A percentile compares a stretch with the other conserved stretches of the same genome.
Conservation (phyloP, 2,329 filamentous ascomycete species). For the Talaromyces sp. region DNA sequence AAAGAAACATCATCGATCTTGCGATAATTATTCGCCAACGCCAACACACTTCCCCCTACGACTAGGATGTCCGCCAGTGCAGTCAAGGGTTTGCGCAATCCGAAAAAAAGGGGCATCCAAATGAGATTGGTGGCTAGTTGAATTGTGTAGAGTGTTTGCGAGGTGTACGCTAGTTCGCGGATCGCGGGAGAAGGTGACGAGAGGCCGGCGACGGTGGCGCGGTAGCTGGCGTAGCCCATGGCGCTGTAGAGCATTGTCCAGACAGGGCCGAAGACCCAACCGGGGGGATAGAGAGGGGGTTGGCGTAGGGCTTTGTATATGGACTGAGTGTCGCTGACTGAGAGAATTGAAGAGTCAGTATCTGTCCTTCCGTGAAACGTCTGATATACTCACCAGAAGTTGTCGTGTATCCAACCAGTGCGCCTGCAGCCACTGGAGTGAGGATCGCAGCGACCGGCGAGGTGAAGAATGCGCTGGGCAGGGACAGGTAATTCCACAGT, state of each 20-base stretch:
- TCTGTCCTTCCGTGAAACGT: not conserved
- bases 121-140: constrained; percentile 81
- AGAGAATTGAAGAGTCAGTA: not conserved
- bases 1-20: constrained; percentile 68
- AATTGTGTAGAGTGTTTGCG: constrained; percentile 76
- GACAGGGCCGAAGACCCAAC: constrained; percentile 56
- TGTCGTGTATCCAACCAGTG: constrained; percentile 30
- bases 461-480: constrained; percentile 30
- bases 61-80: constrained; percentile 73
- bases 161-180: constrained; percentile 60
- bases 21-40: constrained; percentile 72
- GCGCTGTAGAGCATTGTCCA: constrained; percentile 60
- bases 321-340: constrained; percentile 33
- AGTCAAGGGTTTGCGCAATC: constrained; percentile 66
- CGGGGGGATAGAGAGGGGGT: constrained; percentile 55
- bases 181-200: constrained; percentile 55
- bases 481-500: constrained; percentile 19
- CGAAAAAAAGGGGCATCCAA: constrained; percentile 94
- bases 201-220: constrained; percentile 64
- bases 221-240: constrained; percentile 88
- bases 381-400: constrained; percentile 23
- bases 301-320: constrained; percentile 39
- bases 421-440: constrained; percentile 28
- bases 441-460: constrained; percentile 30
- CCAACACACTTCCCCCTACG: constrained; percentile 67